Percentiles rank a stretch among this genome's conserved stretches.
These are phyloP conservation scores for Colletotrichum tropicicola DNA, from an alignment of 2,329 filamentous ascomycete genomes.

Conservation along the genomic window DNA sequence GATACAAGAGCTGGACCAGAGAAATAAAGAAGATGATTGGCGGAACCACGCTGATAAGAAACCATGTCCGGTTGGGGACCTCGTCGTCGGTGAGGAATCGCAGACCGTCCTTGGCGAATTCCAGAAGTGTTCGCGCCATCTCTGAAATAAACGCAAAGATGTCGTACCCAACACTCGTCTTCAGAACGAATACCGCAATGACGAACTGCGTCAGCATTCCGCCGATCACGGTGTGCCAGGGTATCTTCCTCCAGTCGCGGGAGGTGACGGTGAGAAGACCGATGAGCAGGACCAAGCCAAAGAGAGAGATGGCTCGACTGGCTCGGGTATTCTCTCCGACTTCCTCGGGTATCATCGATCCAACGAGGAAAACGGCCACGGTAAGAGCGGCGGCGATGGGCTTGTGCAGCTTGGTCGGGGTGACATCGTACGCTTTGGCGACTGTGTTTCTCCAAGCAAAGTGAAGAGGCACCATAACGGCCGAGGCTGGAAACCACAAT, in stretches of 20 bases:
- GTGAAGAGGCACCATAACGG: slow-evolving; percentile 21
- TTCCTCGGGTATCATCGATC: slow-evolving; percentile 22
- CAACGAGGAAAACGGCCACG: slow-evolving; percentile 17
- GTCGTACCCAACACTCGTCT: slow-evolving; percentile 51
- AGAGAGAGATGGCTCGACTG: slow-evolving; percentile 21
- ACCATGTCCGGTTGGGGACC: slow-evolving; percentile 58
- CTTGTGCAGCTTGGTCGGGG: slow-evolving; percentile 19
- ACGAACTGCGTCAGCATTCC: slow-evolving; percentile 26
- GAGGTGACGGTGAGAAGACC: slow-evolving; percentile 17
- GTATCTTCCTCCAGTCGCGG: slow-evolving; percentile 24
- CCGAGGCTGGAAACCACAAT: slow-evolving; percentile 19
- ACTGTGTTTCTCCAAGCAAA: slow-evolving; percentile 13
- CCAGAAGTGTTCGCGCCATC: slow-evolving; percentile 69
- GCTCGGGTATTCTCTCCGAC: slow-evolving; percentile 21
- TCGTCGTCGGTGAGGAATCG: slow-evolving; percentile 66
- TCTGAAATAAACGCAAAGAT: slow-evolving; percentile 79
- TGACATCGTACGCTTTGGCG: slow-evolving; percentile 12
- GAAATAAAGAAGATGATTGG: slow-evolving; percentile 84
- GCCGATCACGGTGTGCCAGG: slow-evolving; percentile 27
- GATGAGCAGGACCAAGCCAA: slow-evolving; percentile 21
- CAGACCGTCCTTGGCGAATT: slow-evolving; percentile 71
- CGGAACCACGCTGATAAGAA: slow-evolving; percentile 72
- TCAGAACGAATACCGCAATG: slow-evolving; percentile 23
- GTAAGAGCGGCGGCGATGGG: slow-evolving; percentile 17
- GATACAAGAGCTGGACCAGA: slow-evolving; percentile 76